These are phyloP conservation scores for Penicillium sp. DNA, from an alignment of 2,329 filamentous ascomycete species.

Conservation along the genomic window DNA sequence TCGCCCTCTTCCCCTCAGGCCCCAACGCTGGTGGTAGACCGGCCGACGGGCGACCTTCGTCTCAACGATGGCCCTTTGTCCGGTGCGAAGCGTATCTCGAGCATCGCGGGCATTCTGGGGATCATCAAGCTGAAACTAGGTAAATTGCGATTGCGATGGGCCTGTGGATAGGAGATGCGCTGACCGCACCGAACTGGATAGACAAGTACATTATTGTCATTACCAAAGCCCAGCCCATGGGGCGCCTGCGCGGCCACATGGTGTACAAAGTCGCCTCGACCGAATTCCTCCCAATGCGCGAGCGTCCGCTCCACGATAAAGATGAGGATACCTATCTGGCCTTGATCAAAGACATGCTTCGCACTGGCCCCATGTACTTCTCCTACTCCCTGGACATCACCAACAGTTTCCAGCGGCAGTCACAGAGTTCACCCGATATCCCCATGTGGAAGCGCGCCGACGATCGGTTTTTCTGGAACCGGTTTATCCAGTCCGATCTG, in stretches of 20 bases:
- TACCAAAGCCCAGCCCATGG: conserved; percentile 89
- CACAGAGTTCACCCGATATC: conserved; percentile 68
- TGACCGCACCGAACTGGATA: conserved; percentile 33
- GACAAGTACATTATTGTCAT: conserved; percentile 98
- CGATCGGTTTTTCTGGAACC: conserved; percentile 99
- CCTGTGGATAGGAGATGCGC: conserved; percentile 2
- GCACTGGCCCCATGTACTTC: conserved; percentile 90
- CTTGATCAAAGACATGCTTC: conserved; percentile 79
- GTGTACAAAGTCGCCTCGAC: conserved; percentile 90
- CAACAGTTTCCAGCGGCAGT: conserved; percentile 93
- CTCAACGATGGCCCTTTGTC: conserved; percentile 77
- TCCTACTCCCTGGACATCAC: conserved; percentile 97
- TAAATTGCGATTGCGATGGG: conserved; percentile 46
- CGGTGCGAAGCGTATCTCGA: conserved; percentile 82
- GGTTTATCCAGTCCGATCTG: conserved; percentile 84
- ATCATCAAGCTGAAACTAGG: conserved; percentile 91
- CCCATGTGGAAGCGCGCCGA: conserved; percentile 92
- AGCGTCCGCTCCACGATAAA: conserved; percentile 84
- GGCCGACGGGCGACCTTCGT: conserved; percentile 86
- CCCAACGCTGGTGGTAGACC: conserved; percentile 83
- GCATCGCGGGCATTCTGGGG: conserved; percentile 91
- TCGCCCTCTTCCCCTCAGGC: conserved; percentile 91
- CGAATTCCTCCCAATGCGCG: conserved; percentile 90
- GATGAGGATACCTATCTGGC: conserved; percentile 91
- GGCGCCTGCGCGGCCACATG: conserved; percentile 91